A percentile compares a stretch with the other conserved stretches of the same genome.
phyloP scores from a whole-genome alignment of 352 stramenopile species.

The Pythium folliculosum region DNA sequence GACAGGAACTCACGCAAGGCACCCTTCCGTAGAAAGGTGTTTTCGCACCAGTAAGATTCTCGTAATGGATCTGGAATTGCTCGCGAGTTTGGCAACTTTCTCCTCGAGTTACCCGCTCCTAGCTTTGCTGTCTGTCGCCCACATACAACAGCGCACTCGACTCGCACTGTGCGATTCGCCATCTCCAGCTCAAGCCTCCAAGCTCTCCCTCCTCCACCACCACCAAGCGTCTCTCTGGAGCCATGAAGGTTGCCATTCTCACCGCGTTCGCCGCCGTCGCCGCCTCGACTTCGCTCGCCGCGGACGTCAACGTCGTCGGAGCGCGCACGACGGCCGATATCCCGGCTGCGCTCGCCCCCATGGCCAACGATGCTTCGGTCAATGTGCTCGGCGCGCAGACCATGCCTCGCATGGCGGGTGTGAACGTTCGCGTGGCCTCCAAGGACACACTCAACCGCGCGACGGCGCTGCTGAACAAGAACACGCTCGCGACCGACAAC shows the following conservation, averaged over 20 bases:
- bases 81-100: no score
- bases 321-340: conserved; percentile 3
- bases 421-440: conserved; percentile 19
- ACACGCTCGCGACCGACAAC: conserved; percentile 40
- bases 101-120: no score
- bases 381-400: conserved; percentile 16
- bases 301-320: conserved; percentile 21
- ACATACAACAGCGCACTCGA: no score
- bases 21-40: background rate
- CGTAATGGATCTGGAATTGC: no score
- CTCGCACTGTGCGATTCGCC: conserved; percentile 2
- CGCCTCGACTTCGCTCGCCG: conserved; percentile 2
- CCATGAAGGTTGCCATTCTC: conserved; percentile 23
- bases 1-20: background rate
- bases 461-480: conserved; percentile 45
- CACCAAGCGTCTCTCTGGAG: background rate
- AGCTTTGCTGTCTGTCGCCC: no score
- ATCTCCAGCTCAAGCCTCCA: background rate
- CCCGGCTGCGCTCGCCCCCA: background rate
- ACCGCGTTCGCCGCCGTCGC: conserved; percentile 12
- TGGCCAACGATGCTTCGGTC: conserved; percentile 3
- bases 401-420: background rate
- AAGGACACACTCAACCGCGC: conserved; percentile 30
- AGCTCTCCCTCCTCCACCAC: background rate
- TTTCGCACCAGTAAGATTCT: background rate